phyloP scores from a whole-genome alignment of 2,329 filamentous ascomycete genomes.

The Geosmithia putterillii region DNA sequence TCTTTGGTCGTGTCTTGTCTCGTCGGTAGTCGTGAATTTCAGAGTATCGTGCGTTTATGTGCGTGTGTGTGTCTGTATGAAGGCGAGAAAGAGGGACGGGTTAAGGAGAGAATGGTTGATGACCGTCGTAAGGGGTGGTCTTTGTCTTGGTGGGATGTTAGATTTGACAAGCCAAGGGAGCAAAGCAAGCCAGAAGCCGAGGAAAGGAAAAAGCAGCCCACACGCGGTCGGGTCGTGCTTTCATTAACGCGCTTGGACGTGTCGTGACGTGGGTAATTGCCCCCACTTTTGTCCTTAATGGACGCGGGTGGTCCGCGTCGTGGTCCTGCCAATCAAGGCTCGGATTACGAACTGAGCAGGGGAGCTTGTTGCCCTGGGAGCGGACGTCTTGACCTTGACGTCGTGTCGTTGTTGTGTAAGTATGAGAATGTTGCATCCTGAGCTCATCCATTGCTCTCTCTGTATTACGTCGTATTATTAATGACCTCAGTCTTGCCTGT shows the following conservation, averaged over 20 bases:
- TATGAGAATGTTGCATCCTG: too few species aligned
- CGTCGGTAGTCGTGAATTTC: too few species aligned
- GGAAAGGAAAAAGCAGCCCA: neutral
- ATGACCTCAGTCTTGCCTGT: too few species aligned
- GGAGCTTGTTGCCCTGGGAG: neutral
- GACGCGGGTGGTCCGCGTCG: neutral
- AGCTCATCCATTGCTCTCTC: too few species aligned
- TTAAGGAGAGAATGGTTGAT: neutral
- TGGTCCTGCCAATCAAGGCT: neutral
- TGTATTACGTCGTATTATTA: too few species aligned
- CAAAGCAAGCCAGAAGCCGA: neutral
- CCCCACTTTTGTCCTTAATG: slow-evolving; percentile 2
- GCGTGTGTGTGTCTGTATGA: too few species aligned
- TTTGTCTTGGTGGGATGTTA: too few species aligned
- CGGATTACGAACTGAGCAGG: neutral
- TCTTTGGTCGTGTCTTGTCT: too few species aligned
- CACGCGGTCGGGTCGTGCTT: neutral
- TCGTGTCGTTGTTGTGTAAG: too few species aligned
- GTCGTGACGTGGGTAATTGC: slow-evolving; percentile 5
- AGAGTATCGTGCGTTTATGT: too few species aligned
- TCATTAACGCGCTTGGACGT: slow-evolving; percentile 5
- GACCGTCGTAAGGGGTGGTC: too few species aligned
- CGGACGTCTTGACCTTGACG: too few species aligned
- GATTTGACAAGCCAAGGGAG: neutral
- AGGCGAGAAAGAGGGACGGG: neutral